Conservation (phyloP, 768 basidiomycete genomes). For the Panus rudis region DNA sequence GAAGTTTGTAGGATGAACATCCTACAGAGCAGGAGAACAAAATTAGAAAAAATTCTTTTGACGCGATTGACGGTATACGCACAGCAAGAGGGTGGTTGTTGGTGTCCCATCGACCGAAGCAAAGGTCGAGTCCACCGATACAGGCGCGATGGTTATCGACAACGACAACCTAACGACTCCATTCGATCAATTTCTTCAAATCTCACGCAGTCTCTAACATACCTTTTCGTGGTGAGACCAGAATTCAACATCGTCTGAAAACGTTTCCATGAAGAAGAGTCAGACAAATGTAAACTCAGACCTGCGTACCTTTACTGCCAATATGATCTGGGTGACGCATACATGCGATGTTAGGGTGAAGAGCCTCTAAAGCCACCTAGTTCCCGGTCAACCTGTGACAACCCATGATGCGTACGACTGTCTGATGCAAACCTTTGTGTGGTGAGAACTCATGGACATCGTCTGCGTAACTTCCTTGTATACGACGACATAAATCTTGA, state of each 20-base stretch:
- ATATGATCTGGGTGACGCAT: constrained; percentile 92
- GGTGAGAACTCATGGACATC: constrained; percentile 82
- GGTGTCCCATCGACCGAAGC: constrained; percentile 97
- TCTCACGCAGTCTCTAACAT: background rate
- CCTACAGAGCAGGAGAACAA: constrained; percentile 23
- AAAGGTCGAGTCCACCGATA: constrained; percentile 92
- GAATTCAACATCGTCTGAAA: constrained; percentile 65
- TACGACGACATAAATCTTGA: constrained; percentile 84
- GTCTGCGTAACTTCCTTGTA: constrained; percentile 96
- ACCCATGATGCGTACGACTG: background rate
- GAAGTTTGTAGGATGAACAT: constrained; percentile 88
- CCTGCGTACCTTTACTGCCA: constrained; percentile 60
- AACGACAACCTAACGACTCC: constrained; percentile 48
- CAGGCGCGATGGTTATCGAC: constrained; percentile 83
- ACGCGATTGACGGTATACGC: constrained; percentile 60
- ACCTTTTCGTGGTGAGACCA: constrained; percentile 93
- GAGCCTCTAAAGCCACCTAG: constrained; percentile 63
- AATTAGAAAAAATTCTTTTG: background rate
- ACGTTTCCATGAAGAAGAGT: background rate
- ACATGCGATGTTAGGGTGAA: constrained; percentile 83
- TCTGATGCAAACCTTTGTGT: constrained; percentile 57
- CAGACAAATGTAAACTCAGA: background rate
- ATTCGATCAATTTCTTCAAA: background rate
- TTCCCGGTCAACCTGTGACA: constrained; percentile 21
- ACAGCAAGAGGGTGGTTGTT: constrained; percentile 81